Evolutionary conservation across 2,329 filamentous ascomycete species (phyloP).

Genomic region (Fusarium nanum): DNA sequence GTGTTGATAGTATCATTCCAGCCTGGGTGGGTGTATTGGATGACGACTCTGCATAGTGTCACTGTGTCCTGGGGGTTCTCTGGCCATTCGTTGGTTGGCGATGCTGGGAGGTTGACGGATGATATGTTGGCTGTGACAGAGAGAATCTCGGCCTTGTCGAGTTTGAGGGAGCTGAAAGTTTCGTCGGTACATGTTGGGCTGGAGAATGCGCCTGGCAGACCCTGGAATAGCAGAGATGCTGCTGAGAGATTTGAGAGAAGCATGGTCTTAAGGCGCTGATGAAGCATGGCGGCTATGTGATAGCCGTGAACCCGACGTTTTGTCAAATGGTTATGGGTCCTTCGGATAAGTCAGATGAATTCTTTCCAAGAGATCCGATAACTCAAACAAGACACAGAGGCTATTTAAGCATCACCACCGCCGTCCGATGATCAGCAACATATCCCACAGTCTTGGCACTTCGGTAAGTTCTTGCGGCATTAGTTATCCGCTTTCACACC

Average conservation of each 20-base stretch:
- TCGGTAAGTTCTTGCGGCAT: not conserved
- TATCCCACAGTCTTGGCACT: not conserved
- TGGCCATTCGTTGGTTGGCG: constrained; percentile 11
- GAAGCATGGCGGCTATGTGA: fast-evolving
- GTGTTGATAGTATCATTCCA: constrained; percentile 29
- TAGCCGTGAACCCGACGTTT: fast-evolving
- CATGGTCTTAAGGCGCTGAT: not conserved
- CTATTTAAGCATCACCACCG: not conserved
- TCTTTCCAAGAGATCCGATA: no score
- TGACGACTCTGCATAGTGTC: constrained; percentile 10
- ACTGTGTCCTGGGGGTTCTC: not conserved
- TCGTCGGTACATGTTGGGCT: not conserved
- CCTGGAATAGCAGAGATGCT: not conserved
- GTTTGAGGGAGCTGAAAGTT: not conserved
- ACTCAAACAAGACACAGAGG: no score
- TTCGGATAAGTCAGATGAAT: fast-evolving
- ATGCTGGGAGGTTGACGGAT: not conserved
- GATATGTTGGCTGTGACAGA: not conserved
- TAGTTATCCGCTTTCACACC: not conserved
- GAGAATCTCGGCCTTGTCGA: constrained; percentile 1
- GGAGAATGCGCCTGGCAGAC: fast-evolving
- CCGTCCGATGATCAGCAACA: not conserved
- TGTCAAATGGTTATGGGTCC: not conserved
- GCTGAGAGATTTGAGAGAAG: not conserved
- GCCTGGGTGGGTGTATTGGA: constrained; percentile 32